A percentile compares a stretch with the other conserved stretches of the same genome.
Evolutionary conservation across 495 filamentous ascomycete species (phyloP).

Genomic region (Penicillium pancosmium): DNA sequence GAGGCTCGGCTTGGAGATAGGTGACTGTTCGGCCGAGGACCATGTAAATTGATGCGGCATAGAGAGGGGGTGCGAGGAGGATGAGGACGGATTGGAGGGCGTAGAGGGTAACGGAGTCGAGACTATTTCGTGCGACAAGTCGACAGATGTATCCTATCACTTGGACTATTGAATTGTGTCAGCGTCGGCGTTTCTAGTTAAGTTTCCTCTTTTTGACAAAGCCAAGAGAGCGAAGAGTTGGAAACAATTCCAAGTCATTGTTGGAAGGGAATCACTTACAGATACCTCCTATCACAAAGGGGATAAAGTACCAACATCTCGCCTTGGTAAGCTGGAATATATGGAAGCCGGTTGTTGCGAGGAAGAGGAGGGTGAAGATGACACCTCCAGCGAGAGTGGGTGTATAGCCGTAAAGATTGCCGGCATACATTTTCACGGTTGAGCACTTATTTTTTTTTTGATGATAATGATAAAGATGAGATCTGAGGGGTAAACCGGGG

Average conservation of each 20-base stretch:
- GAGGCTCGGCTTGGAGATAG: slow-evolving; percentile 45
- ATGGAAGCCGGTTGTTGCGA: slow-evolving; percentile 20
- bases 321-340: slow-evolving; percentile 23
- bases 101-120: slow-evolving; percentile 33
- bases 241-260: not conserved
- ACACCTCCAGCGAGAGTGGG: slow-evolving; percentile 24
- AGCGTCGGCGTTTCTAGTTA: not conserved
- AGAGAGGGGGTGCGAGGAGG: slow-evolving; percentile 52
- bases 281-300: slow-evolving; percentile 31
- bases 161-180: slow-evolving; percentile 47
- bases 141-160: slow-evolving; percentile 61
- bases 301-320: slow-evolving; percentile 34
- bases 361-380: slow-evolving; percentile 30
- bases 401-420: slow-evolving; percentile 31
- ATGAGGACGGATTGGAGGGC: slow-evolving; percentile 44
- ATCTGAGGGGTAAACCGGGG: slow-evolving; percentile 1
- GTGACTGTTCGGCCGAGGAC: slow-evolving; percentile 56
- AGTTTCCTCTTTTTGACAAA: not conserved
- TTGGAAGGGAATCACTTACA: slow-evolving; percentile 18
- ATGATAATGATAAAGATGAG: not conserved
- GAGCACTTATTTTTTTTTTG: slow-evolving; percentile 8
- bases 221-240: too few relatives aligned
- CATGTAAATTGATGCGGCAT: slow-evolving; percentile 63
- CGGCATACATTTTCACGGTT: slow-evolving; percentile 6
- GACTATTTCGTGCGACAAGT: slow-evolving; percentile 35